Evolutionary conservation across 768 basidiomycete genomes (phyloP).

Genomic region (Phylloporus sp.): DNA sequence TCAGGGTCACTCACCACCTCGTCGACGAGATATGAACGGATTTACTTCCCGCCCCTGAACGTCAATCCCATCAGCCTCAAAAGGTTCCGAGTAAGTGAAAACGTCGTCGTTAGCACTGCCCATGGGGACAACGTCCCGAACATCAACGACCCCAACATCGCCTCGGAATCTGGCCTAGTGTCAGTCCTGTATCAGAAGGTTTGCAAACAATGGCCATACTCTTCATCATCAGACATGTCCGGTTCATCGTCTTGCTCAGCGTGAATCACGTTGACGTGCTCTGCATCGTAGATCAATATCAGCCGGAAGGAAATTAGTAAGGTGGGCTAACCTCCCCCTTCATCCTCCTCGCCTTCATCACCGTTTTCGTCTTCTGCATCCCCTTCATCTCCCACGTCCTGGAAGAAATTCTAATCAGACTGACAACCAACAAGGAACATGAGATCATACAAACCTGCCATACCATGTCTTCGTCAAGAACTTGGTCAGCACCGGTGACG

Average conservation of each 20-base stretch:
- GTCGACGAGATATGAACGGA: conserved; percentile 49
- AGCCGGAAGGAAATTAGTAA: neutral
- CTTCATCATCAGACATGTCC: conserved; percentile 65
- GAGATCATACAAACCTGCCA: conserved; percentile 45
- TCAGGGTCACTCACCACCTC: conserved; percentile 31
- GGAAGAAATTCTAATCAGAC: conserved; percentile 9
- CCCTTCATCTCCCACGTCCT: conserved; percentile 54
- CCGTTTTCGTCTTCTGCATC: conserved; percentile 59
- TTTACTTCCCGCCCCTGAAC: conserved; percentile 39
- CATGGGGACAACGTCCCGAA: conserved; percentile 28
- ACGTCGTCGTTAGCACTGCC: conserved; percentile 40
- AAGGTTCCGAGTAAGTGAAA: conserved; percentile 52
- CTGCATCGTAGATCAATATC: conserved; percentile 21
- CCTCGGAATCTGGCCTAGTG: conserved; percentile 33
- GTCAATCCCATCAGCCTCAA: conserved; percentile 41
- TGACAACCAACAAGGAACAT: neutral
- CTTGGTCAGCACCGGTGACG: conserved; percentile 45
- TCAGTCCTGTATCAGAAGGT: conserved; percentile 12
- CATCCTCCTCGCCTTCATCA: conserved; percentile 44
- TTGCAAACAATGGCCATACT: conserved; percentile 35
- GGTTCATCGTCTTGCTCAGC: conserved; percentile 58
- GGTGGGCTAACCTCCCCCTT: conserved; percentile 17
- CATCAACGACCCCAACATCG: conserved; percentile 37
- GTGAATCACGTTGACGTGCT: conserved; percentile 55
- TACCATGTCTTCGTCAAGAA: conserved; percentile 48